Percentiles rank a stretch among this genome's conserved stretches.
These are phyloP conservation scores for Rhynchosporium graminicola DNA, from an alignment of 2,329 filamentous ascomycete genomes.

Conservation along the genomic window DNA sequence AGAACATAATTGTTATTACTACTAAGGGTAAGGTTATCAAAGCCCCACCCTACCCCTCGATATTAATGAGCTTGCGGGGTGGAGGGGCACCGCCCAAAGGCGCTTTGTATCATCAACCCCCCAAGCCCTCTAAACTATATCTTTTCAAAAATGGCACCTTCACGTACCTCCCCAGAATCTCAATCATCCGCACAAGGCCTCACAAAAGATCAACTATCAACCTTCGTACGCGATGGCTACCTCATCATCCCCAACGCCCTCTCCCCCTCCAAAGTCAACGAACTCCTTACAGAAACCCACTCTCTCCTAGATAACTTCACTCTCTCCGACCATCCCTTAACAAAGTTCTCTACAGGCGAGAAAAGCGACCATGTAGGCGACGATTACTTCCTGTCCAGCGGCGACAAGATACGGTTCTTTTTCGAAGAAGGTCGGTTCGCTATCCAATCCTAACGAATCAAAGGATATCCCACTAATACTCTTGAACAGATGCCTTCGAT, in stretches of 20 bases:
- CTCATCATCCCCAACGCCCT: conserved; percentile 83
- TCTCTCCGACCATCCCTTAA: conserved; percentile 85
- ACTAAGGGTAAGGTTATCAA: neutral
- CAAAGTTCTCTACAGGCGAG: conserved; percentile 86
- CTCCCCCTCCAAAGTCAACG: conserved; percentile 60
- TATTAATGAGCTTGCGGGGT: too few relatives aligned
- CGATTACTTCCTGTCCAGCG: conserved; percentile 87
- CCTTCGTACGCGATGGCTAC: conserved; percentile 84
- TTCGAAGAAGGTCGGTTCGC: conserved; percentile 72
- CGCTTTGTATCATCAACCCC: neutral
- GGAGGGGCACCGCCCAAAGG: conserved; percentile 14
- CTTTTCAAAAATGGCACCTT: conserved; percentile 29
- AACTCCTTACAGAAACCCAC: conserved; percentile 74
- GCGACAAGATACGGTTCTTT: conserved; percentile 94
- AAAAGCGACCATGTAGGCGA: conserved; percentile 79
- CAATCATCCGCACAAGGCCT: conserved; percentile 46
- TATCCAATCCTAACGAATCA: neutral
- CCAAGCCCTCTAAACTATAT: neutral
- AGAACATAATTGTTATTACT: neutral
- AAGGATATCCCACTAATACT: neutral
- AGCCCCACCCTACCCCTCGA: conserved; percentile 21
- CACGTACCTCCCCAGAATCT: conserved; percentile 29
- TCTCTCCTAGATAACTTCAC: conserved; percentile 73
- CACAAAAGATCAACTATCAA: conserved; percentile 66
- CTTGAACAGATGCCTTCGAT: conserved; percentile 70